These are phyloP conservation scores for Phytophthora niederhauseri DNA, from an alignment of 352 stramenopile genomes.

Conservation along the genomic window DNA sequence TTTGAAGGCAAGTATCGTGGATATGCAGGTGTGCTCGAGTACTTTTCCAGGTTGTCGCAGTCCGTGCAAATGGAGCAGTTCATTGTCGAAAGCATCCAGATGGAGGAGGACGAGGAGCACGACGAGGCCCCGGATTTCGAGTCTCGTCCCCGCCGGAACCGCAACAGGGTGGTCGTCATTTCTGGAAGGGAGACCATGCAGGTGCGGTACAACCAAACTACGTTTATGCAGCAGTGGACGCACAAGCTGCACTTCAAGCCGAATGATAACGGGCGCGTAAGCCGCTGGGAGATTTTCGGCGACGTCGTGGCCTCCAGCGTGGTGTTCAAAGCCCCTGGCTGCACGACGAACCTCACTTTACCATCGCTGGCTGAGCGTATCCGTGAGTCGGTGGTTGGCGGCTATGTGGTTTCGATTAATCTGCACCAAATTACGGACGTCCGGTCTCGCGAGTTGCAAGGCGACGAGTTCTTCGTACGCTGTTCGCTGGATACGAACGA, in stretches of 20 bases:
- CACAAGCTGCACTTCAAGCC: constrained; percentile 89
- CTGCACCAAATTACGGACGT: constrained; percentile 74
- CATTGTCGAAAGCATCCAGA: constrained; percentile 71
- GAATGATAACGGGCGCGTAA: constrained; percentile 40
- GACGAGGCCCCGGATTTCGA: constrained; percentile 28
- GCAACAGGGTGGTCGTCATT: constrained; percentile 70
- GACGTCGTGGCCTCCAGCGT: constrained; percentile 88
- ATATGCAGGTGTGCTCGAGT: constrained; percentile 79
- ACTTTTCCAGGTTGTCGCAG: constrained; percentile 68
- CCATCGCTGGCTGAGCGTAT: constrained; percentile 83
- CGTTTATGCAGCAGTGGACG: constrained; percentile 88
- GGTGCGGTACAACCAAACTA: constrained; percentile 80
- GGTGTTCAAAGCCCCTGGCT: constrained; percentile 80
- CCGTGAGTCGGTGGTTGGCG: constrained; percentile 83
- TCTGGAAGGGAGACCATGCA: constrained; percentile 85
- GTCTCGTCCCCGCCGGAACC: constrained; percentile 26
- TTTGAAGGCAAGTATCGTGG: constrained; percentile 87
- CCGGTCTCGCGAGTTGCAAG: constrained; percentile 56
- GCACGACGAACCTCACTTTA: constrained; percentile 81
- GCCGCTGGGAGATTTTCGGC: constrained; percentile 87
- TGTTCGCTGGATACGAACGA: constrained; percentile 87
- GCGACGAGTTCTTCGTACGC: constrained; percentile 81
- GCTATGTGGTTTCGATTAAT: constrained; percentile 78
- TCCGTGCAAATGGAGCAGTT: constrained; percentile 82
- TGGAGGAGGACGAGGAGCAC: constrained; percentile 52